These are phyloP conservation scores for Petunia axillaris DNA, from an alignment of 257 asterid genomes.

Conservation along the genomic window DNA sequence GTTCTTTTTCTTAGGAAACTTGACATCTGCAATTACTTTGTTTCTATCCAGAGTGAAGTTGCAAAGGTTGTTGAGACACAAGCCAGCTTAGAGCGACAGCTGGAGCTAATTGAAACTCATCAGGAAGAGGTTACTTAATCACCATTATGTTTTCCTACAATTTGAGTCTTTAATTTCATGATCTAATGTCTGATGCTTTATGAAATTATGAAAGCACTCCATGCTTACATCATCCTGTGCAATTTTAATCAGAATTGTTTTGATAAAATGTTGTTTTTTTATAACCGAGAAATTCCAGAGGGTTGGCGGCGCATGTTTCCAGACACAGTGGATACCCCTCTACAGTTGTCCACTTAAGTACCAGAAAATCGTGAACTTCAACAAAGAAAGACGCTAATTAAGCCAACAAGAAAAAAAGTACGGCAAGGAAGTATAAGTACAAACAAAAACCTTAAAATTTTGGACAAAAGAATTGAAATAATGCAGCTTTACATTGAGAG, in stretches of 20 bases:
- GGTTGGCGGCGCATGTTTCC: too few species aligned
- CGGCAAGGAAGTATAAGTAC: too few species aligned
- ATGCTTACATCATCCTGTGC: conserved; percentile 4
- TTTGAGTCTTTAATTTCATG: conserved; percentile 3
- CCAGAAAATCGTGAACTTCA: too few species aligned
- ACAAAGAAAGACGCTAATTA: too few species aligned
- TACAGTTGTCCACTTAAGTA: too few species aligned
- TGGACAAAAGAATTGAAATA: too few species aligned
- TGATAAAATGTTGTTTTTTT: background rate
- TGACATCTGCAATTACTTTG: background rate
- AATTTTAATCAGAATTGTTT: background rate
- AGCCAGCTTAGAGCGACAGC: conserved; percentile 77
- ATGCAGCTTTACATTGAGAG: too few species aligned
- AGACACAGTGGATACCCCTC: too few species aligned
- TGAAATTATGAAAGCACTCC: conserved; percentile 24
- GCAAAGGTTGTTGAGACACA: conserved; percentile 93
- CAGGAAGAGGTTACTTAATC: conserved; percentile 74
- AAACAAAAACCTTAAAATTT: too few species aligned
- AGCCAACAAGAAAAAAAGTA: too few species aligned
- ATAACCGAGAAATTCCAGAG: too few species aligned
- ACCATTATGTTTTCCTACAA: conserved; percentile 10
- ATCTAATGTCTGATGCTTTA: conserved; percentile 18
- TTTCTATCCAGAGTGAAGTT: conserved; percentile 74
- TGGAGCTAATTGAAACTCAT: conserved; percentile 96
- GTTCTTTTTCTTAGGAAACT: background rate